phyloP scores from a whole-genome alignment of 805 yeast genomes.

The Peterozyma toletana region DNA sequence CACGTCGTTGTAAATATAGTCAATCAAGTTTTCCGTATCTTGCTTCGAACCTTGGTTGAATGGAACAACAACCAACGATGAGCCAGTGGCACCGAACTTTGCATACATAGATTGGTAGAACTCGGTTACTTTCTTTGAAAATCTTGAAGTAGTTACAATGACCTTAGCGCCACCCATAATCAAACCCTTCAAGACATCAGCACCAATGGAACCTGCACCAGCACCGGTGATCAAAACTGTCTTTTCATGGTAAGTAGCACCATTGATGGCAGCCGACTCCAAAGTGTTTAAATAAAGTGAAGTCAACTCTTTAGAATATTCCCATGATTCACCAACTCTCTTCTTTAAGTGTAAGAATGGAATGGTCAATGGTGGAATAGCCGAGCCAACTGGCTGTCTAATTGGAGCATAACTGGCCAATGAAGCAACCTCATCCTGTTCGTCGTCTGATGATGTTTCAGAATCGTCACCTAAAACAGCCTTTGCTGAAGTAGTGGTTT shows the following conservation, averaged over 20 bases:
- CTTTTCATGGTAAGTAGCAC: conserved; percentile 83
- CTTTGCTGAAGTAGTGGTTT: conserved; percentile 55
- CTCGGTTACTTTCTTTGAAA: conserved; percentile 90
- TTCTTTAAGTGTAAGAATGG: conserved; percentile 92
- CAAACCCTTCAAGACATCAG: conserved; percentile 90
- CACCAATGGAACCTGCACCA: conserved; percentile 98
- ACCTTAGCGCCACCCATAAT: conserved; percentile 98
- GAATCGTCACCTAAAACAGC: conserved; percentile 39
- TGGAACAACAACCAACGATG: conserved; percentile 92
- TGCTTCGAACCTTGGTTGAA: conserved; percentile 97
- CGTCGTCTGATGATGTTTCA: conserved; percentile 37
- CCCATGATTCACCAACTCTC: conserved; percentile 71
- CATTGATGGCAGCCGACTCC: conserved; percentile 91
- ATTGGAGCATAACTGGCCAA: conserved; percentile 66
- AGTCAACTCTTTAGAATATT: conserved; percentile 73
- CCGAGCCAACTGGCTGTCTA: conserved; percentile 65
- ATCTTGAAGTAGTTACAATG: conserved; percentile 92
- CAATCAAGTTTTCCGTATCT: conserved; percentile 81
- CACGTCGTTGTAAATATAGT: conserved; percentile 76
- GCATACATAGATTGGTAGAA: conserved; percentile 92
- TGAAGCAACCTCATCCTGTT: conserved; percentile 80
- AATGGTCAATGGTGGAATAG: conserved; percentile 74
- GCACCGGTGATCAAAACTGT: conserved; percentile 95
- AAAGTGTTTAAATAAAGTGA: conserved; percentile 79
- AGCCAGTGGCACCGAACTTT: conserved; percentile 86